Evolutionary conservation across 2,329 filamentous ascomycete genomes (phyloP).

Genomic region (Microdochium bolleyi): DNA sequence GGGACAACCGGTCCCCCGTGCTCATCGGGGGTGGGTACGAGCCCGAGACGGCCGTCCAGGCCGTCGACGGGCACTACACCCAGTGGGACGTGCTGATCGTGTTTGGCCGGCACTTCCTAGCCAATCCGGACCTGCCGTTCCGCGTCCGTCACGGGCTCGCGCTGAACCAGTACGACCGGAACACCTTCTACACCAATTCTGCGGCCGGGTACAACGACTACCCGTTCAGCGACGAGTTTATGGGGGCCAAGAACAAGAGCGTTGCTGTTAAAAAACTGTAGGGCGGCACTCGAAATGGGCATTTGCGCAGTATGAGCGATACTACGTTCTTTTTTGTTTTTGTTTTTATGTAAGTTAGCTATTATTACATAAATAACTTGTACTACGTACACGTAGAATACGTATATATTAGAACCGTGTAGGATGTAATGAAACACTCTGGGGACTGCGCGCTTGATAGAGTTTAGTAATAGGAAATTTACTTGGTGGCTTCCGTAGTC

Average conservation of each 20-base stretch:
- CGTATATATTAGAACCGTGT: too few relatives aligned
- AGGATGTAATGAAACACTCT: too few relatives aligned
- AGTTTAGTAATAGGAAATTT: too few relatives aligned
- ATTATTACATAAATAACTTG: too few relatives aligned
- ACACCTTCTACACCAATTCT: slow-evolving; percentile 29
- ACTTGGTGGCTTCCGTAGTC: too few relatives aligned
- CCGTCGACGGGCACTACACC: slow-evolving; percentile 29
- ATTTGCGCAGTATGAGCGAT: too few relatives aligned
- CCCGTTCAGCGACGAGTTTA: slow-evolving; percentile 18
- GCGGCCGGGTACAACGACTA: slow-evolving; percentile 15
- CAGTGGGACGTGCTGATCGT: slow-evolving; percentile 33
- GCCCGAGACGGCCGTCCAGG: slow-evolving; percentile 23
- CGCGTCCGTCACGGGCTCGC: slow-evolving; percentile 31
- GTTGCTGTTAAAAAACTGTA: too few relatives aligned
- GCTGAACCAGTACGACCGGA: slow-evolving; percentile 33
- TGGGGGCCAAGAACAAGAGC: not conserved
- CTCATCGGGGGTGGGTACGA: slow-evolving; percentile 37
- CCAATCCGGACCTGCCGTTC: slow-evolving; percentile 38
- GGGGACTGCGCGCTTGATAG: too few relatives aligned
- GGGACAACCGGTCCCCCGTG: slow-evolving; percentile 33
- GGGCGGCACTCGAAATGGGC: too few relatives aligned
- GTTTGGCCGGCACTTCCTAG: slow-evolving; percentile 40
- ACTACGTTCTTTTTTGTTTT: too few relatives aligned
- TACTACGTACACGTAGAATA: too few relatives aligned
- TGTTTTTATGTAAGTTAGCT: too few relatives aligned